A percentile compares a stretch with the other conserved stretches of the same genome.
phyloP scores from a whole-genome alignment of 176 grass and related monocot genomes.

The Carex parvula region DNA sequence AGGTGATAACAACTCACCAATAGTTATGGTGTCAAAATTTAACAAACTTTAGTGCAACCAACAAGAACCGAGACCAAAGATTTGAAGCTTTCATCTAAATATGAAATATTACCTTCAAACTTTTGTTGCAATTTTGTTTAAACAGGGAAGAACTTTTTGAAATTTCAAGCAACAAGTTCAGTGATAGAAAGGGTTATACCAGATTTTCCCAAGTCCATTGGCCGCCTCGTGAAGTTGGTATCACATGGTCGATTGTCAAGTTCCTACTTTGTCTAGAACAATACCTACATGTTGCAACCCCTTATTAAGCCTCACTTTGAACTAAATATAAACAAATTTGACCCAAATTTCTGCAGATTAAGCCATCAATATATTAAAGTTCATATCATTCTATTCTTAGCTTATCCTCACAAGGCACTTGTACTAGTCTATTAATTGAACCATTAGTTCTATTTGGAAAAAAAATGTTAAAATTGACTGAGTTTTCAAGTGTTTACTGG shows the following conservation, averaged over 20 bases:
- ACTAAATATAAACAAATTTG: neutral
- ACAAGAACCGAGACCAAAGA: neutral
- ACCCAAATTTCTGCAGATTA: neutral
- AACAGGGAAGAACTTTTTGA: neutral
- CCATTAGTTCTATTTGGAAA: neutral
- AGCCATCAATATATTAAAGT: neutral
- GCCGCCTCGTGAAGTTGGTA: constrained; percentile 72
- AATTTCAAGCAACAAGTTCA: neutral
- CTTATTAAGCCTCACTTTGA: constrained; percentile 19
- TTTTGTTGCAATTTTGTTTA: neutral
- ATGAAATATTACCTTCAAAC: neutral
- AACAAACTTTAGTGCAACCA: neutral
- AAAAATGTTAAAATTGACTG: neutral
- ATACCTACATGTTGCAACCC: constrained; percentile 49
- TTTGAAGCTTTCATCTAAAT: neutral
- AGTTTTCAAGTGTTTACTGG: neutral
- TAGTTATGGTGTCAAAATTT: neutral
- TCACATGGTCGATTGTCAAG: constrained; percentile 92
- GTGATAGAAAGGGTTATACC: constrained; percentile 29
- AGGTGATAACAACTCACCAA: neutral
- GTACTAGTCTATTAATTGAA: neutral
- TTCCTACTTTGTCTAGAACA: constrained; percentile 62
- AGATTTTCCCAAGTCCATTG: constrained; percentile 97
- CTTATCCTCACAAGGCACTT: neutral
- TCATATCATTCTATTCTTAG: constrained; percentile 2